A percentile compares a stretch with the other conserved stretches of the same genome.
These are phyloP conservation scores for Podaxis rugospora DNA, from an alignment of 768 basidiomycete species.

Conservation along the genomic window DNA sequence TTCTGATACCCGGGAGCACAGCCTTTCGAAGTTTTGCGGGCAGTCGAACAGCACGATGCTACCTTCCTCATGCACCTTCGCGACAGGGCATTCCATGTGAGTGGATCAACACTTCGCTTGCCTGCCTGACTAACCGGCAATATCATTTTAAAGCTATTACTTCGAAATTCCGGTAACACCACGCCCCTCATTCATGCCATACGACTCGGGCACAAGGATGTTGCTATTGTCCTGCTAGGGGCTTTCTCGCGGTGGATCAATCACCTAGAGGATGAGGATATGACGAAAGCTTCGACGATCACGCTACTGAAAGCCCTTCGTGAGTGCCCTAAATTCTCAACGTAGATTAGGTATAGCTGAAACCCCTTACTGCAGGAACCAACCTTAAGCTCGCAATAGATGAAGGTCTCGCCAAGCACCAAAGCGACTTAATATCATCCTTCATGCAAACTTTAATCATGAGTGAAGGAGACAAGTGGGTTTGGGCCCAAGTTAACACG, in stretches of 20 bases:
- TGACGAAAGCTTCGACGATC: conserved; percentile 64
- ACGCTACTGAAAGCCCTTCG: conserved; percentile 74
- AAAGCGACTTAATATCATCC: conserved; percentile 83
- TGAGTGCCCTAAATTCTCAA: conserved; percentile 29
- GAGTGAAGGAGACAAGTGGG: conserved; percentile 93
- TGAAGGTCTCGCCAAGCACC: conserved; percentile 74
- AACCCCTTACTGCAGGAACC: conserved; percentile 37
- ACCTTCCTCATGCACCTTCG: conserved; percentile 80
- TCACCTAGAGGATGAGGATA: conserved; percentile 76
- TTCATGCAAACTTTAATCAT: conserved; percentile 94
- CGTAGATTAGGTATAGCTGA: neutral
- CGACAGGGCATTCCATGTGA: conserved; percentile 74
- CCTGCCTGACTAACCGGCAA: neutral
- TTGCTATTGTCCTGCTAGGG: conserved; percentile 83
- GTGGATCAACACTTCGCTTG: conserved; percentile 20
- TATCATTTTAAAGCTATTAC: conserved; percentile 50
- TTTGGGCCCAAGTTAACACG: conserved; percentile 64
- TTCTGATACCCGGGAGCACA: conserved; percentile 13
- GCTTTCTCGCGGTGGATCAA: conserved; percentile 93
- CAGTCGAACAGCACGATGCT: conserved; percentile 82
- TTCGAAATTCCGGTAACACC: conserved; percentile 81
- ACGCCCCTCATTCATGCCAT: conserved; percentile 92
- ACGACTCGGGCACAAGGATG: conserved; percentile 76
- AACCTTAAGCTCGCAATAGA: conserved; percentile 93
- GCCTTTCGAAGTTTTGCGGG: conserved; percentile 68